phyloP scores from a whole-genome alignment of 2,329 filamentous ascomycete genomes.

The Trichoderma atrobrunneum region DNA sequence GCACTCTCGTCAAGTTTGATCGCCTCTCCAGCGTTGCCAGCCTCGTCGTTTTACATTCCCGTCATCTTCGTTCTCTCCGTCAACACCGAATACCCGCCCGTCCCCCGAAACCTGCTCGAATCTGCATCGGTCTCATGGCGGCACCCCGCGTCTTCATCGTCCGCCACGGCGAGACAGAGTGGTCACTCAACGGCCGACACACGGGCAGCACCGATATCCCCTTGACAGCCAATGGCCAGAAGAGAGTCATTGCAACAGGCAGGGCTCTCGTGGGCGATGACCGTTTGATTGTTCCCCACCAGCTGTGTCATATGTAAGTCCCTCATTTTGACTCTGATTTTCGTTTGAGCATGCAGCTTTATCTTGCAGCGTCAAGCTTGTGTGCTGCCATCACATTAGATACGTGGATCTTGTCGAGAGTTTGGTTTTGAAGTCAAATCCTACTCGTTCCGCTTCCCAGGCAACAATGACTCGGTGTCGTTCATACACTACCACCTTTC shows the following conservation, averaged over 20 bases:
- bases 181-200: conserved; percentile 83
- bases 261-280: conserved; percentile 80
- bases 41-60: accelerated
- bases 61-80: neutral
- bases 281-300: conserved; percentile 76
- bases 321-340: neutral
- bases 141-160: conserved; percentile 76
- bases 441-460: neutral
- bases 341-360: neutral
- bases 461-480: neutral
- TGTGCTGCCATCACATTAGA: neutral
- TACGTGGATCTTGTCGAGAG: too few species aligned
- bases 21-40: neutral
- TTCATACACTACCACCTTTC: neutral
- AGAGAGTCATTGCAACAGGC: conserved; percentile 71
- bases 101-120: neutral
- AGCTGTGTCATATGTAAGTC: conserved; percentile 76
- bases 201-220: conserved; percentile 85
- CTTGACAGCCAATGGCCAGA: conserved; percentile 77
- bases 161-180: conserved; percentile 93
- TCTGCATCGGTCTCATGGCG: conserved; percentile 24
- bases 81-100: neutral
- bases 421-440: neutral
- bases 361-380: neutral
- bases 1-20: neutral